Evolutionary conservation across 192 early-diverging fungal species (phyloP).

Genomic region (Radiomyces spectabilis): DNA sequence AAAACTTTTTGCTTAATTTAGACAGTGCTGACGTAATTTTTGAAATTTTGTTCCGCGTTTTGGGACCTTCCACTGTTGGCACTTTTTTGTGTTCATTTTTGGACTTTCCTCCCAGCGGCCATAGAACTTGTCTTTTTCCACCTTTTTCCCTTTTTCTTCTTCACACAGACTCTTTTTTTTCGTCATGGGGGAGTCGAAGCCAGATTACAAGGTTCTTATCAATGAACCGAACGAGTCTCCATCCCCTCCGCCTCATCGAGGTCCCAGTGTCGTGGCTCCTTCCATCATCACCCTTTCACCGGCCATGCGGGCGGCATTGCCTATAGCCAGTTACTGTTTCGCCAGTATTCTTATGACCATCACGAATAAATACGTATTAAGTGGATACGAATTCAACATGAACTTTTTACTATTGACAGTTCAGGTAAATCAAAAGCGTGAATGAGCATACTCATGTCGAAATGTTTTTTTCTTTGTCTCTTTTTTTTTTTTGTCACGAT

Average conservation of each 20-base stretch:
- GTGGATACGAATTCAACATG: slow-evolving; percentile 77
- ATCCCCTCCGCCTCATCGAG: neutral
- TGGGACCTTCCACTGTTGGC: no score
- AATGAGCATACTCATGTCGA: no score
- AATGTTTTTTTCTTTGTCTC: no score
- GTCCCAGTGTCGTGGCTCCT: slow-evolving; percentile 12
- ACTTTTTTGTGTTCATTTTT: no score
- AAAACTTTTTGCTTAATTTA: no score
- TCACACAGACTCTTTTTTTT: no score
- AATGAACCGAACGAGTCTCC: neutral
- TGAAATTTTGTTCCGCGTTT: no score
- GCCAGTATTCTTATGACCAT: slow-evolving; percentile 88
- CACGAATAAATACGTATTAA: slow-evolving; percentile 82
- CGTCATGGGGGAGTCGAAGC: no score
- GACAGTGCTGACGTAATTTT: no score
- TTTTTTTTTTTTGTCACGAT: slow-evolving; percentile 10
- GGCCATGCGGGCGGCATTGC: slow-evolving; percentile 39
- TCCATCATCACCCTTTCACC: slow-evolving; percentile 23
- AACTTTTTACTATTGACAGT: slow-evolving; percentile 75
- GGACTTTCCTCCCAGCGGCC: no score
- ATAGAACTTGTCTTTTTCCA: no score
- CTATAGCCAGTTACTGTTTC: slow-evolving; percentile 81
- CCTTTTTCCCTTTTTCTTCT: no score
- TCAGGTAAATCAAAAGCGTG: slow-evolving; percentile 38
- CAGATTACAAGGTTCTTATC: slow-evolving; percentile 1